Evolutionary conservation across 345 rosid species (phyloP), one percentile per base, ranked within the genome.

Genomic region (Dipteronia sinensis): DNA sequence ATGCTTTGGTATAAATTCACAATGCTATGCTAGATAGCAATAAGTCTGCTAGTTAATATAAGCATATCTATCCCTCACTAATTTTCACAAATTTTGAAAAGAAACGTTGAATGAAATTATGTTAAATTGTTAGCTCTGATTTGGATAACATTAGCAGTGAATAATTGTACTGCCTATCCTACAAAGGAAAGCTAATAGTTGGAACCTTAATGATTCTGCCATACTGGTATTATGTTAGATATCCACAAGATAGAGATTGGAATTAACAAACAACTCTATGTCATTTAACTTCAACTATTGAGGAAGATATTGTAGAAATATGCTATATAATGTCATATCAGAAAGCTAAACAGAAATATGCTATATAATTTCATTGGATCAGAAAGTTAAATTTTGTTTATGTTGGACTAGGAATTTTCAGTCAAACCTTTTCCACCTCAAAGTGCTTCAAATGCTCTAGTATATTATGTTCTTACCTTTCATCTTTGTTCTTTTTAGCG

Each of bases 381-480:
- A 29, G 51, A 66, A 49, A 49, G 38, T 53, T 68, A 10, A 70
- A 70, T 47, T 29, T 77, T 44, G 47, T 27, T 67, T 69, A 6
- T n/a, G 17, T 56, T 59, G 27, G 64, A 15, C 61, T 15, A 20
- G 12, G 13, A 59, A 6, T 22, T 59, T 59, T 59, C 17, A 8
- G n/a, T 53, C 58, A 53, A 4, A 59, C 5, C 13, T 59, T 4
- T 62, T 23, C 66, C 66, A 62, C 31, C 6, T 10, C 25, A 15
- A 23, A 44, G 25, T 46, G 10, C 6, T 68, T 23, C 53, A 49
- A 49, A 49, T 27, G 40, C 53, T 7, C 0, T 17, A 23, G 17
- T 19, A 11, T 29, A 20, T 56, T 63, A 38, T 59, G 65, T 20
- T 8, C 22, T 76, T 12, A 25, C 11, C 17, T 38, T 29, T 68